Evolutionary conservation across 306 rosid genomes (phyloP).

Genomic region (Alnus rubra): DNA sequence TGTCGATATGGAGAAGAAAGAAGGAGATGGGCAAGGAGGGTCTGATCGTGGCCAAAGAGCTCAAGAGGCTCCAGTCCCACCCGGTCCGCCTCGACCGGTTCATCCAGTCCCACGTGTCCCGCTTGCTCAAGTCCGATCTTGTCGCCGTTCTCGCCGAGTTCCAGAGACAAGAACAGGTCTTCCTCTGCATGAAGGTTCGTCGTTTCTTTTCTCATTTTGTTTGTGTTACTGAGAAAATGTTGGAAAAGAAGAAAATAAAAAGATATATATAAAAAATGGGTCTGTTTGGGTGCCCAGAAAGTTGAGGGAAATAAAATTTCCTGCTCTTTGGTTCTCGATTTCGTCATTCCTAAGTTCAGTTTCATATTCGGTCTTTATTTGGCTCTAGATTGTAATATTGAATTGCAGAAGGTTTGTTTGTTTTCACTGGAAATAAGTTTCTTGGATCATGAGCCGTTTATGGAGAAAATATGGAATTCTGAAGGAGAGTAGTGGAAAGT

Average conservation of each 20-base stretch:
- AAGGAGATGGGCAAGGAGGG: slow-evolving; percentile 96
- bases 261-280: not conserved
- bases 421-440: not conserved
- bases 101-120: slow-evolving; percentile 68
- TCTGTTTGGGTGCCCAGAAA: not conserved
- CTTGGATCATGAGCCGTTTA: not conserved
- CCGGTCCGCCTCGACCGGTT: slow-evolving; percentile 61
- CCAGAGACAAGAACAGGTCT: slow-evolving; percentile 73
- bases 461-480: not conserved
- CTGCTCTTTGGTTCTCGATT: not conserved
- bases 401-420: slow-evolving; percentile 1
- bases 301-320: not conserved
- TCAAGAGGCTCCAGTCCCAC: slow-evolving; percentile 58
- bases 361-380: not conserved
- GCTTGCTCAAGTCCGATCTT: slow-evolving; percentile 88
- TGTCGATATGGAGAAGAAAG: slow-evolving; percentile 91
- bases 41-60: slow-evolving; percentile 68
- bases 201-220: not conserved
- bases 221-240: not conserved
- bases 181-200: slow-evolving; percentile 70
- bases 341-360: not conserved
- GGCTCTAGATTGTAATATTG: not conserved
- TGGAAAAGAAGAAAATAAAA: no score
- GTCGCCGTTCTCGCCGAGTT: slow-evolving; percentile 72
- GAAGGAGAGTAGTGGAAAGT: not conserved